These are phyloP conservation scores for Hansenula sp. DNA, from an alignment of 1,139 yeast species.

Conservation along the genomic window DNA sequence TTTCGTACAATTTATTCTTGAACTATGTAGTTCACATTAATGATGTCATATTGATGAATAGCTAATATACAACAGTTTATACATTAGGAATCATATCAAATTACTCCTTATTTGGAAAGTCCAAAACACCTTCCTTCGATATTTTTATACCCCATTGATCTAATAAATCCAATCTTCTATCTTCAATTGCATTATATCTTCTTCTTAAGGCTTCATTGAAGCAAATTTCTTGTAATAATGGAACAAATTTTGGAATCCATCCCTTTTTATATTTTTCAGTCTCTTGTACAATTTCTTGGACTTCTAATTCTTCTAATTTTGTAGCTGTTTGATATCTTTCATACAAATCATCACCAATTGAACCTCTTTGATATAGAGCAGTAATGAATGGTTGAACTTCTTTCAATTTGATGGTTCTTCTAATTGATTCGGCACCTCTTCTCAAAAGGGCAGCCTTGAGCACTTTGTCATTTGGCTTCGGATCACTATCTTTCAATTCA, in stretches of 20 bases:
- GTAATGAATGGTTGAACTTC: slow-evolving; percentile 58
- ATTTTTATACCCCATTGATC: slow-evolving; percentile 45
- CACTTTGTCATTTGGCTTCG: slow-evolving; percentile 73
- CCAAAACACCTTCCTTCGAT: slow-evolving; percentile 28
- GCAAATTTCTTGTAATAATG: slow-evolving; percentile 83
- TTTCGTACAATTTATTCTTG: neutral
- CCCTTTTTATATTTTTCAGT: slow-evolving; percentile 72
- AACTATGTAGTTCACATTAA: too few relatives aligned
- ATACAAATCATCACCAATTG: slow-evolving; percentile 85
- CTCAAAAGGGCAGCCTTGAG: slow-evolving; percentile 83
- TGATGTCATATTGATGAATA: neutral
- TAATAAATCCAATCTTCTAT: slow-evolving; percentile 44
- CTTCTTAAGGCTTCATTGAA: slow-evolving; percentile 88
- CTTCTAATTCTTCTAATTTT: slow-evolving; percentile 71
- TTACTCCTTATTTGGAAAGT: slow-evolving; percentile 10
- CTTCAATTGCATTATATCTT: slow-evolving; percentile 64
- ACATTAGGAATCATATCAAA: neutral
- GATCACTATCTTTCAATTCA: slow-evolving; percentile 50
- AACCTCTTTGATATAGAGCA: slow-evolving; percentile 77
- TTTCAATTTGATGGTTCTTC: slow-evolving; percentile 82
- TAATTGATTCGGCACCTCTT: slow-evolving; percentile 93
- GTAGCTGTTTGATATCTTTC: slow-evolving; percentile 76
- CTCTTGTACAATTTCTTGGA: slow-evolving; percentile 74
- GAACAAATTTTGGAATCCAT: slow-evolving; percentile 77
- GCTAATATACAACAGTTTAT: neutral